Base-by-base conservation (phyloP, 441 rosid species). In the Arabidopsis lyrata region DNA sequence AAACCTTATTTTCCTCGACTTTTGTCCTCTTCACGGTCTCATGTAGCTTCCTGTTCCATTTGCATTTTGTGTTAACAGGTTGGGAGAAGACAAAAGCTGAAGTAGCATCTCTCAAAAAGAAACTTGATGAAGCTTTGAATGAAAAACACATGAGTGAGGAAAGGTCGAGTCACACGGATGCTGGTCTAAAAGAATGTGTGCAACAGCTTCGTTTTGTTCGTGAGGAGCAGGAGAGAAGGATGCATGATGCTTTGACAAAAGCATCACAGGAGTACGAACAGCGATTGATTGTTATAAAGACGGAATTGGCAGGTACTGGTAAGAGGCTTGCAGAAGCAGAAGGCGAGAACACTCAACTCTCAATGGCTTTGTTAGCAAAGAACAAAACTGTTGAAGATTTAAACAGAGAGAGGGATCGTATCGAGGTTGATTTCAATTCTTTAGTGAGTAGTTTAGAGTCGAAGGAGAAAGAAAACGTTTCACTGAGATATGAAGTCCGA, bases 151-250 rank as follows among this genome's bases (percentile, higher is more conserved):
- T 72, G 50, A 80, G 66, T 62, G 89, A 90, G 39, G 88, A 89
- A 72, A 83, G 90, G 79, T 50, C 57, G 34, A 53, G 71, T 55
- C 86, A 87, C 60, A 77, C 85, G 59, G 96, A 90, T 38, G 85
- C 80, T 0, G 93, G 93, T 62, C 86, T 91, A 31, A 87, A 89
- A 85, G 89, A 91, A 85, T 87, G 95, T 75, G 85, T 85, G 89
- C 95, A 78, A 74, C 97, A 91, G 73, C 82, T 90, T 35, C 73
- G 67, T 29, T 91, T 86, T 79, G 91, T 94, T 41, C 82, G 96
- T 44, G 86, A 86, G 38, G 97, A 90, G 76, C 91, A 91, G 72
- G 97, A 89, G 80, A 74, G 29, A 63, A 86, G 89, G 78, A 87
- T 92, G 82, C 91, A 90, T 60, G 95, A 89, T 58, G 88, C 97